These are phyloP conservation scores for Lipomyces starkeyi DNA, from an alignment of 805 yeast genomes.

Conservation along the genomic window DNA sequence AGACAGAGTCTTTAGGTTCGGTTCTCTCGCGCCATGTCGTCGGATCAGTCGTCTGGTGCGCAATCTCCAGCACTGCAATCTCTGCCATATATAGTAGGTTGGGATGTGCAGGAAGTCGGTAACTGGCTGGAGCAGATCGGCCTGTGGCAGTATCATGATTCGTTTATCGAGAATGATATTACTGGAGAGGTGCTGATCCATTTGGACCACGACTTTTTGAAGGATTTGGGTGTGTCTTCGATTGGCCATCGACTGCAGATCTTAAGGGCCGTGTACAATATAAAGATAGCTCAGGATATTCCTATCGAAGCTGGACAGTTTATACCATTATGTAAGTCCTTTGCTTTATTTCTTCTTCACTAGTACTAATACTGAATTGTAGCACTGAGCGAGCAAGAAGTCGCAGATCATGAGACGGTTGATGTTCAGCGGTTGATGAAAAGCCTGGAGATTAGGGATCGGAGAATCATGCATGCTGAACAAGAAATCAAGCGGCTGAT, in stretches of 20 bases:
- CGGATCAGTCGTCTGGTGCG: constrained; percentile 5
- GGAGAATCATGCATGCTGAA: constrained; percentile 46
- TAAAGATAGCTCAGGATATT: constrained; percentile 48
- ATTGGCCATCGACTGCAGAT: constrained; percentile 64
- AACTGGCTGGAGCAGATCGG: constrained; percentile 32
- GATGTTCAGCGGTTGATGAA: constrained; percentile 32
- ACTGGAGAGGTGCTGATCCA: constrained; percentile 76
- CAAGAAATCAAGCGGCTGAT: constrained; percentile 51
- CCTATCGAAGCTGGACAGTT: constrained; percentile 40
- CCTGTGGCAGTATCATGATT: constrained; percentile 22
- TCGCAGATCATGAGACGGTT: constrained; percentile 42
- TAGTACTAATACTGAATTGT: not conserved
- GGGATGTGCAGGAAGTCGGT: constrained; percentile 34
- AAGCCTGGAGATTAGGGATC: constrained; percentile 40
- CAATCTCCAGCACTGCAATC: constrained; percentile 11
- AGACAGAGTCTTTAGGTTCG: not conserved
- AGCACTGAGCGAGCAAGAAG: constrained; percentile 25
- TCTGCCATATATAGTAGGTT: constrained; percentile 17
- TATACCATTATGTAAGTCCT: constrained; percentile 32
- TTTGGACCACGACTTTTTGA: constrained; percentile 70
- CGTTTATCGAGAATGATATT: constrained; percentile 59
- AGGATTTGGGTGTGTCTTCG: constrained; percentile 68
- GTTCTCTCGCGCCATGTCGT: constrained; percentile 4
- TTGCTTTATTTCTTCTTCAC: not conserved
- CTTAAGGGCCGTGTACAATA: constrained; percentile 62